phyloP scores from a whole-genome alignment of 768 basidiomycete species.

The Mycena leptocephala region DNA sequence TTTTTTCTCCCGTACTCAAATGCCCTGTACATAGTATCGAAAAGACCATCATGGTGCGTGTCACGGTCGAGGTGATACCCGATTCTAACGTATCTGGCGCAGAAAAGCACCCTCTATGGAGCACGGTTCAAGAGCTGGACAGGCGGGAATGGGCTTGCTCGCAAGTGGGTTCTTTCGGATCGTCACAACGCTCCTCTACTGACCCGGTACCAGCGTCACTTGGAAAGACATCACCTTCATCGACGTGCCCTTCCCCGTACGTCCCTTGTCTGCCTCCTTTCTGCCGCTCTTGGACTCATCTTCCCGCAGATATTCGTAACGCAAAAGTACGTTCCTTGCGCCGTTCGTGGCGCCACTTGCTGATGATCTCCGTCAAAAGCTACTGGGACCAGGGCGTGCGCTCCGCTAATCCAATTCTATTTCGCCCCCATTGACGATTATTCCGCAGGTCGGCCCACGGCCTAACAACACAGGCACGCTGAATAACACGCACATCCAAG shows the following conservation, averaged over 20 bases:
- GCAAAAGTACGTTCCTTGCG: constrained; percentile 65
- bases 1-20: neutral
- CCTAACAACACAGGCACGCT: constrained; percentile 60
- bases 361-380: constrained; percentile 48
- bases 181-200: too few relatives aligned
- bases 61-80: neutral
- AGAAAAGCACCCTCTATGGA: constrained; percentile 69
- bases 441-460: constrained; percentile 54
- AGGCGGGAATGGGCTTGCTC: constrained; percentile 71
- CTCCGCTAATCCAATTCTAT: neutral
- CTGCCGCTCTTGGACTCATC: neutral
- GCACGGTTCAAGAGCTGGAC: constrained; percentile 83
- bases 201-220: constrained; percentile 58
- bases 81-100: neutral
- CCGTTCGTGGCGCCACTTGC: neutral
- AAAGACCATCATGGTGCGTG: constrained; percentile 59
- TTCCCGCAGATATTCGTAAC: constrained; percentile 70
- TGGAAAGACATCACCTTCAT: constrained; percentile 71
- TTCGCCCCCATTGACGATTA: neutral
- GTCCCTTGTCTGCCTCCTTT: constrained; percentile 26
- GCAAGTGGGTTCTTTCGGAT: constrained; percentile 59
- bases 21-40: constrained; percentile 53
- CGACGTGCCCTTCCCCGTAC: constrained; percentile 71
- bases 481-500: constrained; percentile 71
- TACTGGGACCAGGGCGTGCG: constrained; percentile 76